These are phyloP conservation scores for Verticillium tricorpus DNA, from an alignment of 2,329 filamentous ascomycete species.

Conservation along the genomic window DNA sequence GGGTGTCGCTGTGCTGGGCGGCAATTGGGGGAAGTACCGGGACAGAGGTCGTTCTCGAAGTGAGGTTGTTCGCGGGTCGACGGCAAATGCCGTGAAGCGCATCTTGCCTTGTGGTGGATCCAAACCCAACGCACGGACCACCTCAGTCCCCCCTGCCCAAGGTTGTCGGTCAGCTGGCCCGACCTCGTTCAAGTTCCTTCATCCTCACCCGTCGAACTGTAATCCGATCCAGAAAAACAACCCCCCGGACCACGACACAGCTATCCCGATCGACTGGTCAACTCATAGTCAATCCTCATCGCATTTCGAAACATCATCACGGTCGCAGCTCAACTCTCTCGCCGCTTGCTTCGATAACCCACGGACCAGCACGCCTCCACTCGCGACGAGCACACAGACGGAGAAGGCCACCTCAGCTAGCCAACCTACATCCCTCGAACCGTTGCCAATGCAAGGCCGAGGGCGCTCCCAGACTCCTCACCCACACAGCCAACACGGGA, in stretches of 20 bases:
- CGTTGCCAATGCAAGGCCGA: background rate
- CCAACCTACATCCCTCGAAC: background rate
- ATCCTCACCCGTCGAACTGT: background rate
- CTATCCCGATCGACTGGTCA: background rate
- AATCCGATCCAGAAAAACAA: background rate
- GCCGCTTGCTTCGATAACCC: background rate
- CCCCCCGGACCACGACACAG: background rate
- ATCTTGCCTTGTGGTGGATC: background rate
- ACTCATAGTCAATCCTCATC: background rate
- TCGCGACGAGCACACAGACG: background rate
- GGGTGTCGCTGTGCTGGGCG: constrained; percentile 9
- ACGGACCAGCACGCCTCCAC: background rate
- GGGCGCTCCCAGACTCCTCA: background rate
- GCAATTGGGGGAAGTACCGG: constrained; percentile 5
- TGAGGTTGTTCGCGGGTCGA: constrained; percentile 5
- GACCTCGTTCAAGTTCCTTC: constrained; percentile 3
- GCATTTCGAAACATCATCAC: background rate
- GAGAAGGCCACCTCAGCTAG: background rate
- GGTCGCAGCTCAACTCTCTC: background rate
- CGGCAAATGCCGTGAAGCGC: constrained; percentile 10
- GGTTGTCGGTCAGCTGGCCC: constrained; percentile 1
- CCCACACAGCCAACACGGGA: background rate
- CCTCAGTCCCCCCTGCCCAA: background rate
- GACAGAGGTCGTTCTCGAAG: constrained; percentile 5
- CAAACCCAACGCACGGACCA: background rate